Evolutionary conservation across 345 rosid genomes (phyloP).

Genomic region (Nephelium lappaceum): DNA sequence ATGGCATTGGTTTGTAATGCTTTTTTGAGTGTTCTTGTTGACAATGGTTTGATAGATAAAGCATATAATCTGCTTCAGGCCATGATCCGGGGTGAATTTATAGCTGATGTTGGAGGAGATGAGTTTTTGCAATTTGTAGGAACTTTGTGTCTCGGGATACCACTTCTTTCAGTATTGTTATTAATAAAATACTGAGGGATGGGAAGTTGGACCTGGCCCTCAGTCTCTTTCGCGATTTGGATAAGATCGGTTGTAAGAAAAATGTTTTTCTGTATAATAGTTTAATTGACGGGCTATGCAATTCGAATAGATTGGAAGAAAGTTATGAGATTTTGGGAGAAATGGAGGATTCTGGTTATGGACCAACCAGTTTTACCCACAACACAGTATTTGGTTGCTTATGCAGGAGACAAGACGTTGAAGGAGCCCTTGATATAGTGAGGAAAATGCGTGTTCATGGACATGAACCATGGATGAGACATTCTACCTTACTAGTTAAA

Average conservation of each 20-base stretch:
- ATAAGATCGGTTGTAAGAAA: constrained; percentile 42
- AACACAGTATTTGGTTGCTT: constrained; percentile 73
- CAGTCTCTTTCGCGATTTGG: constrained; percentile 56
- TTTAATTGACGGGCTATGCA: constrained; percentile 64
- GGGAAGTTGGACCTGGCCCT: constrained; percentile 63
- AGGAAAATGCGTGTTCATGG: constrained; percentile 77
- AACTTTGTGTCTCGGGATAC: constrained; percentile 42
- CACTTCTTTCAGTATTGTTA: constrained; percentile 49
- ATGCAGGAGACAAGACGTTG: constrained; percentile 57
- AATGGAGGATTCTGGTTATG: constrained; percentile 63
- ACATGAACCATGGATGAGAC: constrained; percentile 80
- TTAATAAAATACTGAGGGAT: constrained; percentile 50
- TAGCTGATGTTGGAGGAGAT: constrained; percentile 28
- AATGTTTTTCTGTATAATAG: constrained; percentile 53
- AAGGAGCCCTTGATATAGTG: constrained; percentile 59
- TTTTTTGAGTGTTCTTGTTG: constrained; percentile 42
- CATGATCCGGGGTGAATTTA: constrained; percentile 39
- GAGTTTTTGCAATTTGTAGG: constrained; percentile 41
- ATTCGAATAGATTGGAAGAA: constrained; percentile 65
- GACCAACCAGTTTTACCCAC: constrained; percentile 66
- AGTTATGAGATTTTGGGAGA: constrained; percentile 53
- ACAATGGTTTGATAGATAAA: constrained; percentile 41
- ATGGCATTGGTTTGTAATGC: constrained; percentile 54
- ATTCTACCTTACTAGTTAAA: constrained; percentile 65
- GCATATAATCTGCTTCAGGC: constrained; percentile 55